A percentile compares a stretch with the other conserved stretches of the same genome.
Conservation (phyloP, 305 asterid species). For the Fraxinus angustifolia region DNA sequence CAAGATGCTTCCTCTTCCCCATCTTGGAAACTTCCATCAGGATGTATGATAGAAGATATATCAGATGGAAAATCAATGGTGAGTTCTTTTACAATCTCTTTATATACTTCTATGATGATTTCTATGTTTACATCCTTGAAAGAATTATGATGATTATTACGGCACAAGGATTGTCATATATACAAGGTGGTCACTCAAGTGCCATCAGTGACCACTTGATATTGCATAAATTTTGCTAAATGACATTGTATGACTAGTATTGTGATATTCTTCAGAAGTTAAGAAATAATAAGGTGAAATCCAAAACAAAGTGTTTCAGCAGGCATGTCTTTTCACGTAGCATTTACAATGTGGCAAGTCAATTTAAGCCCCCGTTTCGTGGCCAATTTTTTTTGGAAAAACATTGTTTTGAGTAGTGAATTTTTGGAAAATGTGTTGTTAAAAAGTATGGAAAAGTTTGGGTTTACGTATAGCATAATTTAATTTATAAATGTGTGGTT, state of each 20-base stretch:
- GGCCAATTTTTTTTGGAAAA: too few species aligned
- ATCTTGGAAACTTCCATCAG: slow-evolving; percentile 69
- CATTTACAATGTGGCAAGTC: background rate
- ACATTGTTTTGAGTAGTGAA: too few species aligned
- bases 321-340: background rate
- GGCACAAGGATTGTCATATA: background rate
- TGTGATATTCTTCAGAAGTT: background rate
- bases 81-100: slow-evolving; percentile 13
- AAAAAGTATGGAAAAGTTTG: too few species aligned
- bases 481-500: too few species aligned
- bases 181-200: background rate
- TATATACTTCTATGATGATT: too few species aligned
- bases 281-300: background rate
- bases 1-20: slow-evolving; percentile 37
- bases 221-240: background rate
- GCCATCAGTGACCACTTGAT: background rate
- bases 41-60: slow-evolving; percentile 59
- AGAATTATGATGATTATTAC: background rate
- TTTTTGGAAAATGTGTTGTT: too few species aligned
- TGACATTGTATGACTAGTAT: background rate
- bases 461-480: too few species aligned
- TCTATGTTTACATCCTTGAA: background rate
- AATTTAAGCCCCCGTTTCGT: too few species aligned
- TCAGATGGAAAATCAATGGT: slow-evolving; percentile 54
- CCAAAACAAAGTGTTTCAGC: background rate